Evolutionary conservation across 257 asterid genomes (phyloP), one percentile per base, ranked within the genome.

Genomic region (Solanum arcanum): DNA sequence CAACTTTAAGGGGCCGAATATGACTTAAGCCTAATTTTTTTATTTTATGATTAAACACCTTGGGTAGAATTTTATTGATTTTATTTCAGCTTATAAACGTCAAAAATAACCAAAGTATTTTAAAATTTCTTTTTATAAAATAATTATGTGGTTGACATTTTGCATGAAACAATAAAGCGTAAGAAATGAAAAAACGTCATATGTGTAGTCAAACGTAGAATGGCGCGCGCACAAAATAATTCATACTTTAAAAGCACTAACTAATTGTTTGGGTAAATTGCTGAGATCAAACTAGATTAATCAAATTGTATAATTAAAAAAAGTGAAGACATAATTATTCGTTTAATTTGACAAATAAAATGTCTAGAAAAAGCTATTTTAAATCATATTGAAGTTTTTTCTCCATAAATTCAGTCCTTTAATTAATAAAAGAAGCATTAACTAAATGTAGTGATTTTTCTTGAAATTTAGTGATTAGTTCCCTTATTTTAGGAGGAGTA

Each of bases 401-500:
- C 37, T 10, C 37, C n/a, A 18, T 47, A 16, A 44, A 29, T 46
- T 27, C 56, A 47, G 20, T 47, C 69, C 27, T 47, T 8, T 29
- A 47, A 47, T 18, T 80, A 80, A 80, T 29, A 29, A 80, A 29
- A 29, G 29, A 80, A 5, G 25, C 5, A 78, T 44, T 46, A 44
- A 78, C 64, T 46, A 78, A 46, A 78, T 78, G 41, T 78, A 46
- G 14, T 47, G 27, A 16, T 18, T 29, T 29, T 80, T 27, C 13
- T 80, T 46, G 1, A 86, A 31, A 78, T 35, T 6, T 42, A 29
- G 80, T 11, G 69, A 75, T 62, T 74, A 62, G 59, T 86, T 62
- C 81, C 88, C 60, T 60, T 25, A 27, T 80, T 29, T 82, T 86
- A 66, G 20, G 42, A 91, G 93, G 91, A 91, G 89, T 87, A 62